Conservation (phyloP, 805 yeast species). For the Candida arabinofermentans region DNA sequence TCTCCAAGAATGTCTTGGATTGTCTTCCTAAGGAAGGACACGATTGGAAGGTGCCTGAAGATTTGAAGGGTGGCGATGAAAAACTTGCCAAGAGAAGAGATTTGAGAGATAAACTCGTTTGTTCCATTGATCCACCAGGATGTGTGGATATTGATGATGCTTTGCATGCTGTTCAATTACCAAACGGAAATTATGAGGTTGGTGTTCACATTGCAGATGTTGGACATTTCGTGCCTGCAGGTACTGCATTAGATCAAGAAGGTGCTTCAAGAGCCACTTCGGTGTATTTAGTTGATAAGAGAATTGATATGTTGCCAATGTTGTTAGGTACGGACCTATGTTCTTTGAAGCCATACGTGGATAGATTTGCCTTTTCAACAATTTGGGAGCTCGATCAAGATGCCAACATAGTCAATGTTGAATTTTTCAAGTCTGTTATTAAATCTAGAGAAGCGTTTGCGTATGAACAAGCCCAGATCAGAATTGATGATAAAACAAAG, state of each 20-base stretch:
- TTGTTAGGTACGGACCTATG: slow-evolving; percentile 92
- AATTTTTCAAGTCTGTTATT: slow-evolving; percentile 83
- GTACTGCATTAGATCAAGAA: slow-evolving; percentile 87
- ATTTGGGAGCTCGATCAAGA: slow-evolving; percentile 90
- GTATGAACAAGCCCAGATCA: slow-evolving; percentile 85
- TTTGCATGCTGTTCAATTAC: slow-evolving; percentile 75
- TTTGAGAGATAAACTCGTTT: slow-evolving; percentile 81
- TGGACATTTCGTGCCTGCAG: slow-evolving; percentile 92
- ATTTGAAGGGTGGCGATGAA: slow-evolving; percentile 49
- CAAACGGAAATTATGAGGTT: slow-evolving; percentile 93
- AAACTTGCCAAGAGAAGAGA: slow-evolving; percentile 67
- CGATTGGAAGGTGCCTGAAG: slow-evolving; percentile 83
- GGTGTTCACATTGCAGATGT: slow-evolving; percentile 99
- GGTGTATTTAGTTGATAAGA: slow-evolving; percentile 92
- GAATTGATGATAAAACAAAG: slow-evolving; percentile 76
- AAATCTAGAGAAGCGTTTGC: slow-evolving; percentile 91
- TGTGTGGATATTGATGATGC: slow-evolving; percentile 99
- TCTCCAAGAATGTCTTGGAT: slow-evolving; percentile 83
- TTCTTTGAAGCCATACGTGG: slow-evolving; percentile 92
- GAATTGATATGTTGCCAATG: slow-evolving; percentile 98
- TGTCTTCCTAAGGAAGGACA: slow-evolving; percentile 94
- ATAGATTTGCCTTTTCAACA: slow-evolving; percentile 92
- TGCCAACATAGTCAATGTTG: slow-evolving; percentile 77
- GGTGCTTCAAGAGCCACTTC: slow-evolving; percentile 98
- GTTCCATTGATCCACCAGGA: slow-evolving; percentile 96